phyloP scores from a whole-genome alignment of 2,329 filamentous ascomycete species.

The Grosmannia clavigera region DNA sequence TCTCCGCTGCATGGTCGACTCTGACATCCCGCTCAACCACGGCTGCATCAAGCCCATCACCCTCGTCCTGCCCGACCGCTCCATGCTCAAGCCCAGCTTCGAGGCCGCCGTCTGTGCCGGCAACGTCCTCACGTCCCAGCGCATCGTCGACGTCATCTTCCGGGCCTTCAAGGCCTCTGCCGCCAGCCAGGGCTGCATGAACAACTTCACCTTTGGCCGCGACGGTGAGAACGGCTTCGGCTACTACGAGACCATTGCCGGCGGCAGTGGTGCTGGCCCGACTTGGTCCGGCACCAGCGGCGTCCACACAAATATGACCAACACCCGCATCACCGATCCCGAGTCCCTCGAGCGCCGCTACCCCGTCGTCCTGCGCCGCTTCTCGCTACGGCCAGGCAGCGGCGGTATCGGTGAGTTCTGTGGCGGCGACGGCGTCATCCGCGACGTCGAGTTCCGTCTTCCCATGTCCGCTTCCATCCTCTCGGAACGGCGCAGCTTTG shows the following conservation, averaged over 20 bases:
- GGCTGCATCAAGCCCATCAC: slow-evolving; percentile 23
- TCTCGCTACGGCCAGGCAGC: slow-evolving; percentile 16
- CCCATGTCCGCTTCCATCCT: slow-evolving; percentile 22
- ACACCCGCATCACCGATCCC: slow-evolving; percentile 19
- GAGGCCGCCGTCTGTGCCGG: slow-evolving; percentile 27
- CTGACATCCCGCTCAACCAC: slow-evolving; percentile 25
- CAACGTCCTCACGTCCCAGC: slow-evolving; percentile 17
- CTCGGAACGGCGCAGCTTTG: slow-evolving; percentile 21
- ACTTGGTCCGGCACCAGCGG: slow-evolving; percentile 14
- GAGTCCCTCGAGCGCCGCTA: slow-evolving; percentile 22
- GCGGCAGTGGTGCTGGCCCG: slow-evolving; percentile 20
- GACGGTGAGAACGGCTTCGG: slow-evolving; percentile 6
- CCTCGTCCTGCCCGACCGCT: slow-evolving; percentile 19
- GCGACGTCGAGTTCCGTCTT: slow-evolving; percentile 20
- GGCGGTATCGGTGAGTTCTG: slow-evolving; percentile 18
- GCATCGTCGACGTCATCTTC: slow-evolving; percentile 20
- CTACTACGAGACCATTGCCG: slow-evolving; percentile 20
- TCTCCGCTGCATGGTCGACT: slow-evolving; percentile 21
- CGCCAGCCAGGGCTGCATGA: slow-evolving; percentile 20
- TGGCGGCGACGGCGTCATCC: slow-evolving; percentile 20
- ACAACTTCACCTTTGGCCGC: slow-evolving; percentile 3
- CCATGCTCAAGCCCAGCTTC: slow-evolving; percentile 19
- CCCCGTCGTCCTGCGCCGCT: slow-evolving; percentile 18
- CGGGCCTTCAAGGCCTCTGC: slow-evolving; percentile 15
- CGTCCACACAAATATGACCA: slow-evolving; percentile 18